These are phyloP conservation scores for Glycine tomentella DNA, from an alignment of 306 rosid genomes.

Conservation along the genomic window DNA sequence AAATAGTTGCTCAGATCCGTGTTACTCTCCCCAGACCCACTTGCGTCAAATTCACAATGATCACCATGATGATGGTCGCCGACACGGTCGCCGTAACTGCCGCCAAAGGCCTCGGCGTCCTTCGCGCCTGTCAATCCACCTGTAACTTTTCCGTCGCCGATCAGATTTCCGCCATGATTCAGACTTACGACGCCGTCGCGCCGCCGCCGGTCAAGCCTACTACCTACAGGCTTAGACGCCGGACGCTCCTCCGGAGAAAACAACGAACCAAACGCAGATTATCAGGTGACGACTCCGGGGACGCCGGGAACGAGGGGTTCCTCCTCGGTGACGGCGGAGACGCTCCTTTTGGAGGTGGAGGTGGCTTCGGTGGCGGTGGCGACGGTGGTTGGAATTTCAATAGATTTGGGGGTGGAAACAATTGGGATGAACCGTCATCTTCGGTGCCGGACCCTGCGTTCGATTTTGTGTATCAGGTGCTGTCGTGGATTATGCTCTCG, in stretches of 20 bases:
- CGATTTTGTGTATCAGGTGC: slow-evolving; percentile 84
- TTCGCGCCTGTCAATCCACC: slow-evolving; percentile 49
- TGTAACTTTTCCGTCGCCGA: slow-evolving; percentile 36
- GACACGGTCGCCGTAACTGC: slow-evolving; percentile 62
- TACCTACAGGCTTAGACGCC: slow-evolving; percentile 51
- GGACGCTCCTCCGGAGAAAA: slow-evolving; percentile 66
- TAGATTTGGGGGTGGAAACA: slow-evolving; percentile 66
- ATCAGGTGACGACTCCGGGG: slow-evolving; percentile 58
- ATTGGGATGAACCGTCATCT: slow-evolving; percentile 73
- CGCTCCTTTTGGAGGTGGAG: slow-evolving; percentile 57
- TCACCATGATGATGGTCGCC: slow-evolving; percentile 58
- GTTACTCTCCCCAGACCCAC: background rate
- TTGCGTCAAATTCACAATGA: background rate
- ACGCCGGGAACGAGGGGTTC: slow-evolving; percentile 55
- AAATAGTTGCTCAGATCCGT: background rate
- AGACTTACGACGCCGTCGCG: slow-evolving; percentile 69
- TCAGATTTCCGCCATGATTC: slow-evolving; percentile 69
- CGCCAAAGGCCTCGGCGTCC: slow-evolving; percentile 60
- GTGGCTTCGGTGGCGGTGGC: slow-evolving; percentile 49
- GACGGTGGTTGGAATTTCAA: slow-evolving; percentile 70
- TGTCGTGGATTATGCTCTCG: slow-evolving; percentile 84
- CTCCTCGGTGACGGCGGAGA: slow-evolving; percentile 63
- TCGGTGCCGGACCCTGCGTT: slow-evolving; percentile 79
- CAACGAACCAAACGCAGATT: slow-evolving; percentile 68
- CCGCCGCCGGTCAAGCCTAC: slow-evolving; percentile 73